A percentile compares a stretch with the other conserved stretches of the same genome.
Evolutionary conservation across 352 stramenopile species (phyloP).

Genomic region (Phytopythium boreale): DNA sequence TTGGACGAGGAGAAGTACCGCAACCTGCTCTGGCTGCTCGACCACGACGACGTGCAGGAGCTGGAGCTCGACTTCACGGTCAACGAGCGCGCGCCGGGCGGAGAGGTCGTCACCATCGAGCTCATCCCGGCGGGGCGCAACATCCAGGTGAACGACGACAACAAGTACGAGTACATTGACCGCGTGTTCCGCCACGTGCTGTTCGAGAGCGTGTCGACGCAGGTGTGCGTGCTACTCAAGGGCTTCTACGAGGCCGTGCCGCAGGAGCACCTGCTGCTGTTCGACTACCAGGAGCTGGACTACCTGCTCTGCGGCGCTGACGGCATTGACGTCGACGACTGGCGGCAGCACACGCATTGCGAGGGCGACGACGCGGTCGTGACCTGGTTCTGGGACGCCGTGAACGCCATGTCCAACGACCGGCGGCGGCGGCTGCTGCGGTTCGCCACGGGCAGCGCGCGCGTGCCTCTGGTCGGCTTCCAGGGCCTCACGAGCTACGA

Average conservation of each 20-base stretch:
- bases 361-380: constrained; percentile 23
- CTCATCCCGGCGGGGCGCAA: constrained; percentile 49
- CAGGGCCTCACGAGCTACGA: constrained; percentile 72
- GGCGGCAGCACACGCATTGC: constrained; percentile 76
- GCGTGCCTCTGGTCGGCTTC: constrained; percentile 74
- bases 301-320: constrained; percentile 93
- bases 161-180: constrained; percentile 94
- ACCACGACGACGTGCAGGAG: constrained; percentile 44
- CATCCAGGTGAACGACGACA: constrained; percentile 93
- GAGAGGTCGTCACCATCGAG: constrained; percentile 31
- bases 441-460: constrained; percentile 78
- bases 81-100: constrained; percentile 18
- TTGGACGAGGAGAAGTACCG: constrained; percentile 56
- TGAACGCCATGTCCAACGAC: constrained; percentile 85
- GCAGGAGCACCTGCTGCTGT: constrained; percentile 90
- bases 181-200: constrained; percentile 94
- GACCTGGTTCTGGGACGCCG: constrained; percentile 67
- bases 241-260: constrained; percentile 97
- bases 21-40: constrained; percentile 60
- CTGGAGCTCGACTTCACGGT: constrained; percentile 67
- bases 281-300: constrained; percentile 96
- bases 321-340: constrained; percentile 93
- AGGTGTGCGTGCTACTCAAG: constrained; percentile 88
- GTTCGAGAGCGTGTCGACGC: constrained; percentile 89
- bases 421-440: constrained; percentile 67